phyloP scores from a whole-genome alignment of 129 eudicot genomes.

The Mikania micrantha region DNA sequence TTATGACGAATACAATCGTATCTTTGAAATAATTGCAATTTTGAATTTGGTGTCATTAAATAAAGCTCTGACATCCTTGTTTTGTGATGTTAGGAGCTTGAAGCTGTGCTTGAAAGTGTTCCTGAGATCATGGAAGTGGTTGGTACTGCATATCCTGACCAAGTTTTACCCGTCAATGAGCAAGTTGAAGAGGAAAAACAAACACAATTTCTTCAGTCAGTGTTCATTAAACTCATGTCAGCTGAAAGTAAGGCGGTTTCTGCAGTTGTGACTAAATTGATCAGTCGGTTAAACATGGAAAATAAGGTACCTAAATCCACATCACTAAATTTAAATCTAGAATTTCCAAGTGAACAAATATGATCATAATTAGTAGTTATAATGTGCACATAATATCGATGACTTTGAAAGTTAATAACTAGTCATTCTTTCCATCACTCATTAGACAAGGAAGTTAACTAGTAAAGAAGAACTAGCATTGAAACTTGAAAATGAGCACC shows the following conservation, averaged over 20 bases:
- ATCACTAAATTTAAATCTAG: not conserved
- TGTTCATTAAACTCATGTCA: slow-evolving; percentile 77
- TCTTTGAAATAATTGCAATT: not conserved
- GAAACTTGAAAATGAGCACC: slow-evolving; percentile 69
- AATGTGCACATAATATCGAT: not conserved
- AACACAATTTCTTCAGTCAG: slow-evolving; percentile 42
- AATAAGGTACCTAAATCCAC: slow-evolving; percentile 37
- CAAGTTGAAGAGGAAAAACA: slow-evolving; percentile 41
- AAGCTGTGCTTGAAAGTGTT: slow-evolving; percentile 49
- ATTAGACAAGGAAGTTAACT: slow-evolving; percentile 50
- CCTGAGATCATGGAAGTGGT: slow-evolving; percentile 84
- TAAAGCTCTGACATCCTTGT: slow-evolving; percentile 1
- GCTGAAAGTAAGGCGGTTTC: slow-evolving; percentile 48
- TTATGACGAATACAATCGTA: not conserved
- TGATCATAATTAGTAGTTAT: not conserved
- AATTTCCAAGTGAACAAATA: not conserved
- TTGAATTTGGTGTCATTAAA: not conserved
- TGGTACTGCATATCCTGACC: slow-evolving; percentile 41
- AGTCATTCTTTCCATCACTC: not conserved
- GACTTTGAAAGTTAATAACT: not conserved
- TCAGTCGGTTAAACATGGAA: slow-evolving; percentile 43
- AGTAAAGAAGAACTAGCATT: slow-evolving; percentile 62
- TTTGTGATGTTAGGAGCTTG: slow-evolving; percentile 61
- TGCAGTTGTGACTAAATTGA: slow-evolving; percentile 44
- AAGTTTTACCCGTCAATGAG: slow-evolving; percentile 33